A percentile compares a stretch with the other conserved stretches of the same genome.
Evolutionary conservation across 345 rosid species (phyloP).

Genomic region (Triadica sebifera): DNA sequence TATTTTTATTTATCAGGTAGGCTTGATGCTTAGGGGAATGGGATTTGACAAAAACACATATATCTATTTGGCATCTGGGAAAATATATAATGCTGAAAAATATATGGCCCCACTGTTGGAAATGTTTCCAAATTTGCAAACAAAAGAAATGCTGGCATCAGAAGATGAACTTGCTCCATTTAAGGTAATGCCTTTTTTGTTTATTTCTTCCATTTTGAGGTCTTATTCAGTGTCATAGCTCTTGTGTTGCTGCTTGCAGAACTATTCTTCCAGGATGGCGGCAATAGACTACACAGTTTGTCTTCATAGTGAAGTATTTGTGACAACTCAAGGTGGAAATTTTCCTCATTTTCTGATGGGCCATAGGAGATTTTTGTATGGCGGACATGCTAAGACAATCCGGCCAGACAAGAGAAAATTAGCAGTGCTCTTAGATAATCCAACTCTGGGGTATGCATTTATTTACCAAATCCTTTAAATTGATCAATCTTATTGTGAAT

Average conservation of each 20-base stretch:
- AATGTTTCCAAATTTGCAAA: conserved; percentile 93
- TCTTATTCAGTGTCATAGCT: conserved; percentile 20
- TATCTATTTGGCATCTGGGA: conserved; percentile 90
- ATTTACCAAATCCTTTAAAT: conserved; percentile 10
- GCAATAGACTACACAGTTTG: conserved; percentile 99
- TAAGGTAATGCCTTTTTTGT: conserved; percentile 47
- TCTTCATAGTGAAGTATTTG: conserved; percentile 98
- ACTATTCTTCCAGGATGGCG: conserved; percentile 98
- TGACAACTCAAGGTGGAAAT: conserved; percentile 98
- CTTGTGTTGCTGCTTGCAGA: conserved; percentile 52
- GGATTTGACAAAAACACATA: conserved; percentile 84
- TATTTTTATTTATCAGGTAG: conserved; percentile 55
- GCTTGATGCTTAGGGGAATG: conserved; percentile 99
- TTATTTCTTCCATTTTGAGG: conserved; percentile 9
- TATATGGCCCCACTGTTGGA: conserved; percentile 87
- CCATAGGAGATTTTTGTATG: conserved; percentile 79
- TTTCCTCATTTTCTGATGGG: conserved; percentile 99
- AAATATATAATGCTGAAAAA: conserved; percentile 84
- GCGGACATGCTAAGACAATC: conserved; percentile 95
- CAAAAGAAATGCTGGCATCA: conserved; percentile 84
- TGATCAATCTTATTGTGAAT: background rate
- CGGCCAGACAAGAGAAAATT: conserved; percentile 96
- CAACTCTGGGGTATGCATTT: conserved; percentile 65
- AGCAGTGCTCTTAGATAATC: conserved; percentile 91
- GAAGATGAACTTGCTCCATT: conserved; percentile 84